Conservation (phyloP, 768 basidiomycete genomes). For the Rhizopogon vesiculosus region DNA sequence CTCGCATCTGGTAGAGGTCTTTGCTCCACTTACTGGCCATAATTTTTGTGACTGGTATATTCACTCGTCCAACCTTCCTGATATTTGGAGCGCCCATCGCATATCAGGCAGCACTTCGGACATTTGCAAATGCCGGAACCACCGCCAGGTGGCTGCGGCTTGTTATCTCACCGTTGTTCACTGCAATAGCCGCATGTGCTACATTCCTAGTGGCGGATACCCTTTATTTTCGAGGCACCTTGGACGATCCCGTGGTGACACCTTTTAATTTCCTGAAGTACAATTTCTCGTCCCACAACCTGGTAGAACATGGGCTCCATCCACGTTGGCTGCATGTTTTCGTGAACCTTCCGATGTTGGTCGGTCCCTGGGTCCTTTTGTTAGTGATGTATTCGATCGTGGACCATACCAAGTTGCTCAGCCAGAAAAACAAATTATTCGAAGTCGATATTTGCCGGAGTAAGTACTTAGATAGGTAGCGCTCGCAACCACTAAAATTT, state of each 20-base stretch:
- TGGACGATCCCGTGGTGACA: constrained; percentile 20
- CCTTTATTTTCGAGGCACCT: constrained; percentile 26
- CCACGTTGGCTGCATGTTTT: constrained; percentile 35
- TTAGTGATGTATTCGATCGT: constrained; percentile 9
- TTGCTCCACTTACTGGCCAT: constrained; percentile 19
- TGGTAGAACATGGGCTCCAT: constrained; percentile 35
- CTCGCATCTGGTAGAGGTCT: not conserved
- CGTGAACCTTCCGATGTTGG: constrained; percentile 35
- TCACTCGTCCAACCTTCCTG: constrained; percentile 33
- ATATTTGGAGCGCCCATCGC: constrained; percentile 29
- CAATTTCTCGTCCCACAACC: constrained; percentile 31
- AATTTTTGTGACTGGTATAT: constrained; percentile 24
- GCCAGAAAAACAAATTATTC: constrained; percentile 7
- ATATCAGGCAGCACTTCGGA: constrained; percentile 17
- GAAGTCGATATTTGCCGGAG: constrained; percentile 14
- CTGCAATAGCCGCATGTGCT: constrained; percentile 10
- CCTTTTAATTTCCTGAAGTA: constrained; percentile 35
- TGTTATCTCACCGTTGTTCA: constrained; percentile 17
- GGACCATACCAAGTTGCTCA: not conserved
- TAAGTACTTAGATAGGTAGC: not conserved
- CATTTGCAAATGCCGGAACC: constrained; percentile 9
- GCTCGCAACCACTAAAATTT: not conserved
- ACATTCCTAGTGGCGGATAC: constrained; percentile 25
- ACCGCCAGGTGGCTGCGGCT: not conserved
- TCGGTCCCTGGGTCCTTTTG: constrained; percentile 30